Evolutionary conservation across 176 grass and related monocot species (phyloP).

Genomic region (Triticum monococcum): DNA sequence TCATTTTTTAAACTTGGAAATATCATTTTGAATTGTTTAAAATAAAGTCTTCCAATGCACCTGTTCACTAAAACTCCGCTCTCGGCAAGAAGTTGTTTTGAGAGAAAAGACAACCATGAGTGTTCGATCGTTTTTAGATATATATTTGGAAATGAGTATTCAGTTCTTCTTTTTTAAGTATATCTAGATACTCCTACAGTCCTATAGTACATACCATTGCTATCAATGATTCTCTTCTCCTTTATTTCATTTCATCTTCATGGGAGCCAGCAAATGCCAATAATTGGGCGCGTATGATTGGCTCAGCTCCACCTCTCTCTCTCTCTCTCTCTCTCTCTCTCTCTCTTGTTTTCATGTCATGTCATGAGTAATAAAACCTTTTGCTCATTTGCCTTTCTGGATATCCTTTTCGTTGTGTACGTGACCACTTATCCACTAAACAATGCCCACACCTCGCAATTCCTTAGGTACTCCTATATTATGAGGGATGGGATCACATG

Average conservation of each 20-base stretch:
- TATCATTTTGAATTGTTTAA: no score
- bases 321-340: no score
- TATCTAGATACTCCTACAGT: not conserved
- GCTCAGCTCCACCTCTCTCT: not conserved
- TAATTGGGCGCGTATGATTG: conserved; percentile 35
- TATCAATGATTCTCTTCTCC: not conserved
- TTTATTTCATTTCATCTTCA: not conserved
- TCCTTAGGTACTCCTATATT: not conserved
- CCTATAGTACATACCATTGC: not conserved
- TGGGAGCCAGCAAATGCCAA: conserved; percentile 24
- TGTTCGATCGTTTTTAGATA: not conserved
- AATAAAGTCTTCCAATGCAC: no score
- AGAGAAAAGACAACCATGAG: not conserved
- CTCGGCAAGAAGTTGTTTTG: no score
- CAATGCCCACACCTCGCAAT: not conserved
- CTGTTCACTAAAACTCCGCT: not conserved
- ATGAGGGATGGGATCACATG: not conserved
- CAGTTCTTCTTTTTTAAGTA: not conserved
- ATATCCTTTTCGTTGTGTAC: not conserved
- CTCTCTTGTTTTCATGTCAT: not conserved
- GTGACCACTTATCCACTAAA: conserved; percentile 22
- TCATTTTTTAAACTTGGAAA: no score
- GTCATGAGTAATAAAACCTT: not conserved
- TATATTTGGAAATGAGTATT: not conserved
- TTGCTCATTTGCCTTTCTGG: not conserved